Percentiles rank a stretch among this genome's conserved stretches.
Conservation (phyloP, 2,329 filamentous ascomycete species). For the Lachnellula cervina region DNA sequence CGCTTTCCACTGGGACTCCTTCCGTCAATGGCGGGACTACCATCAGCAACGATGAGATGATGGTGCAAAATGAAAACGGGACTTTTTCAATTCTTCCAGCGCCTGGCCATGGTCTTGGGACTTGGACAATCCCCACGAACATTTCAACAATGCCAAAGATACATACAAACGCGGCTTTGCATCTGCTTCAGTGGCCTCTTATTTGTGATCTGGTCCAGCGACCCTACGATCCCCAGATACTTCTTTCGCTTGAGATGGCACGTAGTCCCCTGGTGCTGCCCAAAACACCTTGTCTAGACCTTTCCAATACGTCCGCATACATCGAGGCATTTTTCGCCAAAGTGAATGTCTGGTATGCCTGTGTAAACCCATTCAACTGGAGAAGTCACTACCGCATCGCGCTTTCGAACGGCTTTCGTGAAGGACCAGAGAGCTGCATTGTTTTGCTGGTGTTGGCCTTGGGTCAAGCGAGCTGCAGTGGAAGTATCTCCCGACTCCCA, state of each 20-base stretch:
- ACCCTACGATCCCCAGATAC: conserved; percentile 75
- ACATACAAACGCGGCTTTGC: conserved; percentile 74
- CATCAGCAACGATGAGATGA: conserved; percentile 52
- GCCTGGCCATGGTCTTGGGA: conserved; percentile 64
- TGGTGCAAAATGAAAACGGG: conserved; percentile 39
- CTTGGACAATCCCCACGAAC: conserved; percentile 63
- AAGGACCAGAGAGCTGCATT: conserved; percentile 77
- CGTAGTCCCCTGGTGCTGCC: conserved; percentile 68
- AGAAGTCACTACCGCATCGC: conserved; percentile 69
- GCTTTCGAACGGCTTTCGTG: conserved; percentile 68
- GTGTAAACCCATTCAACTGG: conserved; percentile 80
- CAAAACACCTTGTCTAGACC: conserved; percentile 61
- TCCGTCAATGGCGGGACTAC: conserved; percentile 60
- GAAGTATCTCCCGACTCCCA: conserved; percentile 69
- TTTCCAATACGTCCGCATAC: conserved; percentile 70
- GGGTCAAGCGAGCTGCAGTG: conserved; percentile 68
- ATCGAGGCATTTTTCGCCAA: conserved; percentile 75
- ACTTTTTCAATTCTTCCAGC: conserved; percentile 53
- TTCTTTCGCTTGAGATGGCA: conserved; percentile 76
- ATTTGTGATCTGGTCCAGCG: conserved; percentile 73
- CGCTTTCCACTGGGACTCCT: conserved; percentile 57
- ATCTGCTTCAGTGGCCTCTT: conserved; percentile 74
- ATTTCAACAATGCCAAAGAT: conserved; percentile 84
- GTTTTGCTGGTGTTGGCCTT: conserved; percentile 73
- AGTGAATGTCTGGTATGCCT: conserved; percentile 82